Base-by-base conservation (phyloP, 768 basidiomycete species). In the Lactifluus subvellereus region DNA sequence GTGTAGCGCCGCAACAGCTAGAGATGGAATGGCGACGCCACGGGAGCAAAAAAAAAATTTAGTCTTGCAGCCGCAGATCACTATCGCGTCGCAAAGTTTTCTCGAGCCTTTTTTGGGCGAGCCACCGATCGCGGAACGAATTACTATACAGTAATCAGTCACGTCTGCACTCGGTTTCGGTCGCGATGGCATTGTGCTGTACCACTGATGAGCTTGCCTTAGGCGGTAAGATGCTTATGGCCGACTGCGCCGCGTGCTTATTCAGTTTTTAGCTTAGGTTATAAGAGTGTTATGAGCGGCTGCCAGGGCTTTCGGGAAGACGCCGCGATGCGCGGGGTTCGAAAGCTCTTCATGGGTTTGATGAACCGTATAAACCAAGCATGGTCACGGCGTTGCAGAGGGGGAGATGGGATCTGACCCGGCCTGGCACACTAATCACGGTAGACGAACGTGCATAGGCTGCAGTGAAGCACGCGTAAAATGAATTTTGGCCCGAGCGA, bases 261-360 rank as follows among this genome's bases (percentile, higher is more conserved):
- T 59, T 59, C 57, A 58, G 20, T 48, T 57, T 63, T 63, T 54
- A 63, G 51, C 37, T 54, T 63, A 59, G 62, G 57, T 62, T 57
- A 63, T 48, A 48, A 22, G 0, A 13, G 22, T 48, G 47, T 48
- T 20, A 27, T 22, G 5, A 54, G 58, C 42, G 58, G 54, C 54
- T 53, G 57, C 20, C 48, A 48, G 52, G 47, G 47, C n/a, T 2
- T 55, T 64, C 37, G 53, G 47, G 27, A 58, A 55, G 40, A 55
- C 59, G 49, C 63, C 54, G 58, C 58, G 33, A 49, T 54, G 13
- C 42, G 57, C 51, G 62, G 43, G 35, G 45, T 43, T 50, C 62
- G 53, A 54, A 47, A n/a, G 47, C 32, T 1, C 40, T 40, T 47
- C 35, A 47, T 22, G 18, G 30, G n/a, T 27, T 33, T n/a, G 51